A percentile compares a stretch with the other conserved stretches of the same genome.
phyloP scores from a whole-genome alignment of 164 flowering plant genomes.

The Umbilicus rupestris region DNA sequence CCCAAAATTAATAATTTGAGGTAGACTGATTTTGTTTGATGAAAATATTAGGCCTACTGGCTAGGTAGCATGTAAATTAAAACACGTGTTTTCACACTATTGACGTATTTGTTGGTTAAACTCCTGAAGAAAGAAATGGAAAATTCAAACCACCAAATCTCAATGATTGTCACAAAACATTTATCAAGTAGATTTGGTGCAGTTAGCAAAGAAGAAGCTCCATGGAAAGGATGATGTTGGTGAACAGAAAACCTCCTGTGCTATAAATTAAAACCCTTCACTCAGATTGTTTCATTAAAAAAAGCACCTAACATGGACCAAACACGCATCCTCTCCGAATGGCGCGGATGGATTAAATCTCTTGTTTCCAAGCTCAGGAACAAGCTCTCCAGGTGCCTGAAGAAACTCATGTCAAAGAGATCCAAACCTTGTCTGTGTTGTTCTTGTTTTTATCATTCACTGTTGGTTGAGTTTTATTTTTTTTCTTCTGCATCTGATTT shows the following conservation, averaged over 20 bases:
- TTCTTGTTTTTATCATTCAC: no score
- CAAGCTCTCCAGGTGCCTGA: background rate
- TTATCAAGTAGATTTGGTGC: background rate
- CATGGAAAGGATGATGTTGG: background rate
- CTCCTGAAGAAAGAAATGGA: conserved; percentile 4
- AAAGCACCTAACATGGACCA: background rate
- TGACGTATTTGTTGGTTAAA: background rate
- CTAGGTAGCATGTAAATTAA: background rate
- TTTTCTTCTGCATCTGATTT: no score
- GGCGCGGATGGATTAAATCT: background rate
- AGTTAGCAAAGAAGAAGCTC: background rate
- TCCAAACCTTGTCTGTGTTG: background rate
- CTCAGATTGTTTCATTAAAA: background rate
- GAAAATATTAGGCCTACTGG: background rate
- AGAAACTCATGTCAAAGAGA: background rate
- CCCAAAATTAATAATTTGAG: no score
- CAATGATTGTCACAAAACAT: background rate
- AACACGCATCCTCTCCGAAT: background rate
- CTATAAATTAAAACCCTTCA: background rate
- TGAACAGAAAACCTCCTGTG: background rate
- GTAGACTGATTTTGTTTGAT: no score
- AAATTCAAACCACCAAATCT: background rate
- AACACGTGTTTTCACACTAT: background rate
- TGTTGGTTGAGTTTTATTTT: no score
- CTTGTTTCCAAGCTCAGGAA: background rate